Evolutionary conservation across 1,284 basidiomycete genomes (phyloP).

Genomic region (Marasmius tenuissimus): DNA sequence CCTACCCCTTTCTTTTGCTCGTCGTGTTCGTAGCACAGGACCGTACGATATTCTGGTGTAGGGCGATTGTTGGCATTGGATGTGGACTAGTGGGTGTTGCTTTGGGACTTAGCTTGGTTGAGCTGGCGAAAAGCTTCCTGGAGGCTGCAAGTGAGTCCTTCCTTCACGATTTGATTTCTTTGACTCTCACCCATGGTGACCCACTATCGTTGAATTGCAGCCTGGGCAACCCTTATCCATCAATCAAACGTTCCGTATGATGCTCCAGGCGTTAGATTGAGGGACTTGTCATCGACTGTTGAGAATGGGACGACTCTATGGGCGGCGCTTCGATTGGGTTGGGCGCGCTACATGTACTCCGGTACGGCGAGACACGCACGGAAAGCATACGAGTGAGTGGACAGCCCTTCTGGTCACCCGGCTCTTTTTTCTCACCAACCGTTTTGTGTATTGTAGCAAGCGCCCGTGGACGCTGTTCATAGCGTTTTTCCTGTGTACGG

Average conservation of each 20-base stretch:
- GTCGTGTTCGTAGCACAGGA: neutral
- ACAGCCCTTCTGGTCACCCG: neutral
- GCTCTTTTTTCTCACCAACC: neutral
- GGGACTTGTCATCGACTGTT: neutral
- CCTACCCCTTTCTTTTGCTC: conserved; percentile 8
- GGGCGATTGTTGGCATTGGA: neutral
- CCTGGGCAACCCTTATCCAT: conserved; percentile 6
- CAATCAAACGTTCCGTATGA: neutral
- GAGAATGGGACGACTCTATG: neutral
- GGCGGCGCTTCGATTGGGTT: neutral
- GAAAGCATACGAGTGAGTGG: conserved; percentile 34
- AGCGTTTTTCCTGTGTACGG: conserved; percentile 30
- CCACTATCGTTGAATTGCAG: neutral
- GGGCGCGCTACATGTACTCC: neutral
- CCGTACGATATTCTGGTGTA: neutral
- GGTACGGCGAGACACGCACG: conserved; percentile 28
- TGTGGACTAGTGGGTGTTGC: neutral
- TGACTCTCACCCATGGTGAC: neutral
- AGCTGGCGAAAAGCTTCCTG: neutral
- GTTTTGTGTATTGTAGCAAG: conserved; percentile 17
- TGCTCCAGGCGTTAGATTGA: neutral
- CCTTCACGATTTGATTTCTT: neutral
- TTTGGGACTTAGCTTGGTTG: conserved; percentile 1
- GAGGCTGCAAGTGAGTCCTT: conserved; percentile 1
- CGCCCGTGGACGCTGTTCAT: conserved; percentile 36